A percentile compares a stretch with the other conserved stretches of the same genome.
These are phyloP conservation scores for Xylaria curta DNA, from an alignment of 495 filamentous ascomycete genomes.

Conservation along the genomic window DNA sequence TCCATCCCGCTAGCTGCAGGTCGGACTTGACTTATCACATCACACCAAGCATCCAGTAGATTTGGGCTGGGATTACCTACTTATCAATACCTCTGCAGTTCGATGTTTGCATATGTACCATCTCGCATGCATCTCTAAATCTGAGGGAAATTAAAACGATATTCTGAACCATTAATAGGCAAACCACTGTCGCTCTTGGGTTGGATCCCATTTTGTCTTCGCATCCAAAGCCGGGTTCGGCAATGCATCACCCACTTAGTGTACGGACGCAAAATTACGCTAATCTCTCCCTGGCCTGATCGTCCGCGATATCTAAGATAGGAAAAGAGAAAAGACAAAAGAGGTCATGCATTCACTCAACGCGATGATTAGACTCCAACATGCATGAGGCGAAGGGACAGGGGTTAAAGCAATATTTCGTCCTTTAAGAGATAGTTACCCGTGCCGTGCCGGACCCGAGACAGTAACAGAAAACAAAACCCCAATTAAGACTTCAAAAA, in stretches of 20 bases:
- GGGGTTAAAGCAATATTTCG: background rate
- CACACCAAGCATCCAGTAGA: background rate
- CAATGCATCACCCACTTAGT: background rate
- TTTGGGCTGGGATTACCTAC: background rate
- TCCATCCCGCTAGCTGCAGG: conserved; percentile 13
- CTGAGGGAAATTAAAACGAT: conserved; percentile 8
- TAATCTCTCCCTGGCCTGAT: background rate
- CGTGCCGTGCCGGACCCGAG: background rate
- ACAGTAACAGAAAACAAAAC: background rate
- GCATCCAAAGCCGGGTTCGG: background rate
- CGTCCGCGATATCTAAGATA: background rate
- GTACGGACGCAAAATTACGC: conserved; percentile 13
- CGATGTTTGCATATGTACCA: background rate
- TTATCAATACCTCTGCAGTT: background rate
- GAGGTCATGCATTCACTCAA: conserved; percentile 7
- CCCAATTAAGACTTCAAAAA: background rate
- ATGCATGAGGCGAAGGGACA: conserved; percentile 1
- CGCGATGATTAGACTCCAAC: conserved; percentile 2
- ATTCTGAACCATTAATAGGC: background rate
- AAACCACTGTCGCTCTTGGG: background rate
- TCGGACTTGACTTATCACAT: conserved; percentile 4
- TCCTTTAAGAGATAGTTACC: background rate
- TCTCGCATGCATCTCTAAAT: background rate
- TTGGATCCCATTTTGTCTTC: background rate
- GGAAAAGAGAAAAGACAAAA: background rate